phyloP scores from a whole-genome alignment of 2,329 filamentous ascomycete genomes.

The Bimuria novae-zelandiae region DNA sequence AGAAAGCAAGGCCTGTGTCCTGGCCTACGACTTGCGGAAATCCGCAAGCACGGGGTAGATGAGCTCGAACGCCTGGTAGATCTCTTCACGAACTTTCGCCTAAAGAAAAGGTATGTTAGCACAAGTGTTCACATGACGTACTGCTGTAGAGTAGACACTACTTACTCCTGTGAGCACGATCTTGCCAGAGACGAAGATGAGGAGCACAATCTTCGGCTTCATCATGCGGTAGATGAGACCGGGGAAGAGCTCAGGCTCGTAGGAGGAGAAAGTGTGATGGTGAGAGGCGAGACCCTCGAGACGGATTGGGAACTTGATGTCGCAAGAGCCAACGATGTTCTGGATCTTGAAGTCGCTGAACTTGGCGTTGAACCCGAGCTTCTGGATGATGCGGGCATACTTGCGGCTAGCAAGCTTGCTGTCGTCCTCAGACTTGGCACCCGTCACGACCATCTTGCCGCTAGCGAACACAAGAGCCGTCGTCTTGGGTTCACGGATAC shows the following conservation, averaged over 20 bases:
- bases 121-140: background rate
- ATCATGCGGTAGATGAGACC: constrained; percentile 99
- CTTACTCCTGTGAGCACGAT: constrained; percentile 11
- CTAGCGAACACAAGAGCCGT: constrained; percentile 97
- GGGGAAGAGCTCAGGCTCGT: constrained; percentile 97
- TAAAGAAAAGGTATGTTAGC: constrained; percentile 8
- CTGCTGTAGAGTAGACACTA: background rate
- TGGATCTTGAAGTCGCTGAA: constrained; percentile 99
- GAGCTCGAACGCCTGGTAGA: constrained; percentile 56
- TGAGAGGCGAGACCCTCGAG: constrained; percentile 28
- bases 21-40: constrained; percentile 63
- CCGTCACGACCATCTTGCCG: constrained; percentile 99
- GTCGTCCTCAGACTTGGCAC: constrained; percentile 97
- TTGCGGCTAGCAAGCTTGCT: constrained; percentile 96
- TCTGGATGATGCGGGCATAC: constrained; percentile 99
- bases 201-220: constrained; percentile 97
- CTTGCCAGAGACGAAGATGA: constrained; percentile 97
- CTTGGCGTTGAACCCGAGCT: constrained; percentile 98
- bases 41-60: constrained; percentile 50
- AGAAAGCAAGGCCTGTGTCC: constrained; percentile 14
- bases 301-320: constrained; percentile 99
- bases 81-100: constrained; percentile 90
- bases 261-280: constrained; percentile 77
- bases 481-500: constrained; percentile 98
- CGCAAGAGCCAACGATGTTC: constrained; percentile 97